Evolutionary conservation across 148 eudicot genomes (phyloP), one percentile per base, ranked within the genome.

Genomic region (Rhododendron kiyosumense): DNA sequence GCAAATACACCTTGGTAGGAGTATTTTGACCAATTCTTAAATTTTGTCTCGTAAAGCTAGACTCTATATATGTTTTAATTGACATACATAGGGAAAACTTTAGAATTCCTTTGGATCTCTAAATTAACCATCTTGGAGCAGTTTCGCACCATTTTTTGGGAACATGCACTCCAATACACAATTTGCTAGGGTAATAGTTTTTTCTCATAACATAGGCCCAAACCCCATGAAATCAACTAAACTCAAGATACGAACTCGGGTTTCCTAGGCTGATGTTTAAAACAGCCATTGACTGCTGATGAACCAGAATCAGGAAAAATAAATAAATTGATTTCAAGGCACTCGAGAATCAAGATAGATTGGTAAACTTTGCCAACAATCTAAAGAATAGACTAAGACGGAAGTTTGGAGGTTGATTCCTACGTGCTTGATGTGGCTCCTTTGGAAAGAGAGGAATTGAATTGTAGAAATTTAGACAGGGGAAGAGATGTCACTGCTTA

Each of bases 201-300:
- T 24, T 61, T 59, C 26, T 61, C 2, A n/a, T 61, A 22, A 59
- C n/a, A 59, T 59, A 63, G 71, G 71, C 71, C 30, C 61, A 59
- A 54, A 81, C 36, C 84, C 84, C 7, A 34, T n/a, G 71, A 57
- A 36, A 81, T 38, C 71, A 82, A 82, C 75, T 63, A 57, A 81
- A 81, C 83, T 32, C 26, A 80, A n/a, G 13, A 81, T 20, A 51
- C 20, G 4, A 20, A 41, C 67, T 80, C 24, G 4, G 54, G 36
- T 30, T 49, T 79, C 59, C 82, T 49, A 20, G 24, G 10, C 38
- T 34, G 61, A 79, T 49, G 17, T 28, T 22, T n/a, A 59, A 38
- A 43, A 22, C 18, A 49, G 7, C 38, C 63, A 79, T 26, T 79
- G 32, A 48, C 9, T 28, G 2, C 24, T 79, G 22, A 28, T 79